A percentile compares a stretch with the other conserved stretches of the same genome.
Evolutionary conservation across 2,329 filamentous ascomycete species (phyloP).

Genomic region (Talaromyces sp.): DNA sequence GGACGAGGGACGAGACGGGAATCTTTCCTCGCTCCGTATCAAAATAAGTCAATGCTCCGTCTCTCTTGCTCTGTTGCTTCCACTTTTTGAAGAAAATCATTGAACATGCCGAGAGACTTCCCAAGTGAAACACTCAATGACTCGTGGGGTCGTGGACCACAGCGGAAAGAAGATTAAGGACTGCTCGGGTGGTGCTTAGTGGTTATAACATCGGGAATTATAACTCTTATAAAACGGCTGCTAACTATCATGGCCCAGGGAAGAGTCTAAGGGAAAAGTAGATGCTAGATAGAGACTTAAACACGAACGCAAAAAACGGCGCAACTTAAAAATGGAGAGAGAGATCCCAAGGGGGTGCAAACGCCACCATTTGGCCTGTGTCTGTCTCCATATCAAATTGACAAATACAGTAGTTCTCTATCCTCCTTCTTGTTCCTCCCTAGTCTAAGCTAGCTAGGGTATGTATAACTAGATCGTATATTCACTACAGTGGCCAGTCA

Average conservation of each 20-base stretch:
- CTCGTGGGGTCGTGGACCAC: neutral
- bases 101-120: neutral
- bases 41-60: neutral
- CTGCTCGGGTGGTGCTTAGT: neutral
- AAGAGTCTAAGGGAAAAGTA: neutral
- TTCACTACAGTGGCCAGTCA: neutral
- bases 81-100: neutral
- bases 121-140: constrained; percentile 3
- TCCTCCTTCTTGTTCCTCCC: constrained; percentile 1
- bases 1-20: neutral
- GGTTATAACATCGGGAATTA: constrained; percentile 1
- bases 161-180: constrained; percentile 1
- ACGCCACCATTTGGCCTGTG: neutral
- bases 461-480: neutral
- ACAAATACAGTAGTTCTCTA: too few species aligned
- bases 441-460: neutral
- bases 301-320: neutral
- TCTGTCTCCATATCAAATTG: neutral
- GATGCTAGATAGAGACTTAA: too few species aligned
- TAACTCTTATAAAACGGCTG: neutral
- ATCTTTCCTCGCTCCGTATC: neutral
- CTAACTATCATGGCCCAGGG: neutral
- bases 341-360: neutral
- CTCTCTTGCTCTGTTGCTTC: neutral
- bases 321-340: neutral